Base-by-base conservation (phyloP, 306 rosid species). In the Trifolium dubium region DNA sequence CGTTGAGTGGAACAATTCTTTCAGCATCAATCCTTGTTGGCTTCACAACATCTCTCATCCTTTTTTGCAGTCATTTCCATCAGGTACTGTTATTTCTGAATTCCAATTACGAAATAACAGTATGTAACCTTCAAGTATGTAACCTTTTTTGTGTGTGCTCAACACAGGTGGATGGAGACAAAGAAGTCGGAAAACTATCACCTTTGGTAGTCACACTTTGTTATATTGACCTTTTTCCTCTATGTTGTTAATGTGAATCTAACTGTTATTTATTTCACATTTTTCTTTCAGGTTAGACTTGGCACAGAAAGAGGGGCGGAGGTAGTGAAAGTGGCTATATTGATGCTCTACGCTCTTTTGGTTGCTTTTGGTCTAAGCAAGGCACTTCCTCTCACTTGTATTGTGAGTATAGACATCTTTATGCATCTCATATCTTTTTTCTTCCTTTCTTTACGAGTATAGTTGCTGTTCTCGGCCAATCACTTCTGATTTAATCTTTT, bases 11-110 rank as follows among this genome's bases (percentile, higher is more conserved):
- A 44, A 80, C 92, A 54, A 79, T 93, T 81, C 76, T 93, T 77
- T 88, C 93, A 6, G 84, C 92, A 28, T 89, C 98, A 64, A 17
- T 91, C 49, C 98, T 93, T 74, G 89, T 93, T 63, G 98, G 97
- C 80, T 50, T 86, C 71, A 89, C 98, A 19, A 93, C 98, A 41
- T 59, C 97, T 75, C 81, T 93, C 35, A 91, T 93, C 83, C 92
- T 93, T 50, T 91, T 93, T 46, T 93, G 96, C 79, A 93, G 98
- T 79, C 98, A 89, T 82, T 91, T 93, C 81, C 98, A 93, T 83
- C 97, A 93, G 93, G 97, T 64, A 84, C 19, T 51, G 17, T 37
- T 19, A 17, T 71, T 56, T 54, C 77, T 62, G 44, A 62, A 69
- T 69, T 64, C 62, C 23, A 10, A n/a, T 14, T 41, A 9, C 65